Base-by-base conservation (phyloP, 306 rosid species). In the Quercus mongolica region DNA sequence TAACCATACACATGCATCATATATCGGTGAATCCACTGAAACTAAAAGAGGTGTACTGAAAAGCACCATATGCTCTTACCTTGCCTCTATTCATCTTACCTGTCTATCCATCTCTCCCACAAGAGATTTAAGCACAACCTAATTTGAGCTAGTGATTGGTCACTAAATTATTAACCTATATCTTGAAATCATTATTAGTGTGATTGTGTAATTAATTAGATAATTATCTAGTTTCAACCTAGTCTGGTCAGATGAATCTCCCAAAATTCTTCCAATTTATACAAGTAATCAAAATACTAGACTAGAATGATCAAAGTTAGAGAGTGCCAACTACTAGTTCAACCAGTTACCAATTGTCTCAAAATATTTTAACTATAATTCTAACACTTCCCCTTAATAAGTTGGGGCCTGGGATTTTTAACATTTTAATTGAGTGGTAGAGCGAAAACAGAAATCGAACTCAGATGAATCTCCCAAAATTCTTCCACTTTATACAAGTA, bases 31-130 rank as follows among this genome's bases (percentile, higher is more conserved):
- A 75, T 58, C 26, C 58, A 62, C 46, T 62, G 18, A 63, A 52
- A 80, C 73, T 63, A 84, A 79, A 79, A 85, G 64, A 80, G 74
- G 55, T 23, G 58, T 64, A 69, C 75, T 26, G 6, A 61, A 35
- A 79, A 8, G 46, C 56, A 13, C 49, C 69, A 30, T 76, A 71
- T n/a, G 61, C 79, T 74, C 74, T 70, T 74, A 49, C 76, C 71
- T 76, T 51, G 52, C 21, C 64, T 38, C 68, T 18, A 38, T 73
- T 44, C 59, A 56, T 26, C 71, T 46, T 64, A 51, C 38, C 33
- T 65, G 69, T 49, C 77, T 76, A 77, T 73, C 56, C 69, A 74
- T 81, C 76, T 69, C 62, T 80, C 78, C 68, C 71, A 49, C n/a
- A 6, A 59, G 33, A 75, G 26, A 38, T 23, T 38, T 63, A 72